phyloP scores from a whole-genome alignment of 306 rosid genomes.

The Trifolium repens region DNA sequence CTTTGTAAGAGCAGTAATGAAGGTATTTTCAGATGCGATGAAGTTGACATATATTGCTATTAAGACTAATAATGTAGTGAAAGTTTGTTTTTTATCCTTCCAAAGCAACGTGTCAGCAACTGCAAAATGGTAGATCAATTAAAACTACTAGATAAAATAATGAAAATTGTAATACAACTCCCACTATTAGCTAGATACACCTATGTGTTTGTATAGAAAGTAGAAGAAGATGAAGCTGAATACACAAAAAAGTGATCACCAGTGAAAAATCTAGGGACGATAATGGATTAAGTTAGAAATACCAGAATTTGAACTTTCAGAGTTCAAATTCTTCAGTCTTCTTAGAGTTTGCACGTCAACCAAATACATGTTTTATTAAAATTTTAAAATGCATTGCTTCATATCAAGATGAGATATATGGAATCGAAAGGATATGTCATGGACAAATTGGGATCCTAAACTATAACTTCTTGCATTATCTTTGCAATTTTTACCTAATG shows the following conservation, averaged over 20 bases:
- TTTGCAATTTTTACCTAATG: not conserved
- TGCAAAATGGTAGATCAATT: constrained; percentile 52
- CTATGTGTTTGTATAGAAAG: constrained; percentile 15
- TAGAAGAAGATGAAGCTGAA: constrained; percentile 11
- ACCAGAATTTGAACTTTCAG: constrained; percentile 15
- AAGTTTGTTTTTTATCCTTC: constrained; percentile 86
- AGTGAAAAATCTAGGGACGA: constrained; percentile 1
- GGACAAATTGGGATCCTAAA: constrained; percentile 23
- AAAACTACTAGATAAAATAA: constrained; percentile 27
- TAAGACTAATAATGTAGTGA: constrained; percentile 62
- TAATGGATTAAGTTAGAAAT: constrained; percentile 16
- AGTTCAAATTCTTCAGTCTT: constrained; percentile 30
- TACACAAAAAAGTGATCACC: not conserved
- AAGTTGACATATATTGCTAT: constrained; percentile 79
- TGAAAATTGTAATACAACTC: constrained; percentile 26
- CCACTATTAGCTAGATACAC: constrained; percentile 14
- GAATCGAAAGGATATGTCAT: not conserved
- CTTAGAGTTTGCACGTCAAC: constrained; percentile 23
- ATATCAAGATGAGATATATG: constrained; percentile 15
- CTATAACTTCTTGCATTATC: constrained; percentile 22
- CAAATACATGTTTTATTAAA: constrained; percentile 1
- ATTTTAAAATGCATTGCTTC: constrained; percentile 24
- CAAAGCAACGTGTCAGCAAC: constrained; percentile 96
- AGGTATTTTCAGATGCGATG: constrained; percentile 71
- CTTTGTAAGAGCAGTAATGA: constrained; percentile 71